phyloP scores from a whole-genome alignment of 129 eudicot genomes.

The Ambrosia trifida region DNA sequence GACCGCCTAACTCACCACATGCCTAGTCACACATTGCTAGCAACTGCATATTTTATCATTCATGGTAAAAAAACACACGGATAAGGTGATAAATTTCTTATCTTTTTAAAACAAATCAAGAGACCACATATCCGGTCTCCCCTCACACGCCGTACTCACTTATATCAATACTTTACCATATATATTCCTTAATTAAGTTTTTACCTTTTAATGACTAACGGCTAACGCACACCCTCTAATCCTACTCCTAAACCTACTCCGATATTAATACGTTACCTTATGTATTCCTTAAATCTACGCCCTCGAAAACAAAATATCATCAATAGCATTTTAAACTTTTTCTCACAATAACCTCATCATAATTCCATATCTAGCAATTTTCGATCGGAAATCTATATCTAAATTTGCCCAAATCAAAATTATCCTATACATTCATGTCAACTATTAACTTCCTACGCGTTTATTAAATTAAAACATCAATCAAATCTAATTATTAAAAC shows the following conservation, averaged over 20 bases:
- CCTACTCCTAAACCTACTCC: no score
- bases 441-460: slow-evolving; percentile 1
- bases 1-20: neutral
- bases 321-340: neutral
- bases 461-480: slow-evolving; percentile 7
- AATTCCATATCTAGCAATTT: neutral
- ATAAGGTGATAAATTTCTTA: neutral
- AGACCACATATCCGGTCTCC: neutral
- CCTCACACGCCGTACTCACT: neutral
- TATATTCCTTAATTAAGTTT: neutral
- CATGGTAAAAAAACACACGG: neutral
- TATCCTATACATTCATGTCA: neutral
- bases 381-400: neutral
- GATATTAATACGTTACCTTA: neutral
- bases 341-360: slow-evolving; percentile 12
- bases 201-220: no score
- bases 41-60: neutral
- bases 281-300: neutral
- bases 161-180: neutral
- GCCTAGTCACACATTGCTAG: neutral
- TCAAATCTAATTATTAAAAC: neutral
- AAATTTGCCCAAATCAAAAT: neutral
- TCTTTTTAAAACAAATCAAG: neutral
- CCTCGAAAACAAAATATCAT: neutral
- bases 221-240: no score